Conservation (phyloP, 176 grass and related monocot species). For the Triticum urartu region DNA sequence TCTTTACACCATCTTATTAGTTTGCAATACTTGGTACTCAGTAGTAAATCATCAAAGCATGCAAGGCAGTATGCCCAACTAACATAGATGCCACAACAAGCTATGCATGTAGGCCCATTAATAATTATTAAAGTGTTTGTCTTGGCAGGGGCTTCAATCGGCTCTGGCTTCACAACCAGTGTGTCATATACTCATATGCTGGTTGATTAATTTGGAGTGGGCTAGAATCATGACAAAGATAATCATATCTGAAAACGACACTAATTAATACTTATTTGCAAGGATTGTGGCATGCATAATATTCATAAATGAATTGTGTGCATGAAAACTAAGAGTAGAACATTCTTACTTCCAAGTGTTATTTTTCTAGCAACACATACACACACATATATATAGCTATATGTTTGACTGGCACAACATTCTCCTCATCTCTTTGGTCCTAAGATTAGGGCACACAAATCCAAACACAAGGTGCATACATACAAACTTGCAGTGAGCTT, state of each 20-base stretch:
- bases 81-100: constrained; percentile 4
- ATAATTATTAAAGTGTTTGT: background rate
- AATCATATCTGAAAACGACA: background rate
- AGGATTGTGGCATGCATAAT: background rate
- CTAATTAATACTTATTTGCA: background rate
- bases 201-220: background rate
- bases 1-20: constrained; percentile 45
- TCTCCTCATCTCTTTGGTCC: constrained; percentile 35
- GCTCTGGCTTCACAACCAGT: background rate
- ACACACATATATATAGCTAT: background rate
- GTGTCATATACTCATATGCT: background rate
- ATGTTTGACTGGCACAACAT: constrained; percentile 29
- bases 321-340: constrained; percentile 40
- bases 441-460: constrained; percentile 55
- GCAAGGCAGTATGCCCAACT: background rate
- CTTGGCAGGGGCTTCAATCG: no score
- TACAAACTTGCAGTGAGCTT: constrained; percentile 22
- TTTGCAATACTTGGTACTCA: constrained; percentile 36
- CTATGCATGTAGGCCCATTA: constrained; percentile 25
- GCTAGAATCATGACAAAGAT: background rate
- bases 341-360: constrained; percentile 28
- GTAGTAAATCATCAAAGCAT: constrained; percentile 36
- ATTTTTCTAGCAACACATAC: constrained; percentile 8
- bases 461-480: constrained; percentile 38
- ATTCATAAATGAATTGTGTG: constrained; percentile 35